A percentile compares a stretch with the other conserved stretches of the same genome.
Evolutionary conservation across 2,329 filamentous ascomycete genomes (phyloP).

Genomic region (Trematosphaeria pertusa): DNA sequence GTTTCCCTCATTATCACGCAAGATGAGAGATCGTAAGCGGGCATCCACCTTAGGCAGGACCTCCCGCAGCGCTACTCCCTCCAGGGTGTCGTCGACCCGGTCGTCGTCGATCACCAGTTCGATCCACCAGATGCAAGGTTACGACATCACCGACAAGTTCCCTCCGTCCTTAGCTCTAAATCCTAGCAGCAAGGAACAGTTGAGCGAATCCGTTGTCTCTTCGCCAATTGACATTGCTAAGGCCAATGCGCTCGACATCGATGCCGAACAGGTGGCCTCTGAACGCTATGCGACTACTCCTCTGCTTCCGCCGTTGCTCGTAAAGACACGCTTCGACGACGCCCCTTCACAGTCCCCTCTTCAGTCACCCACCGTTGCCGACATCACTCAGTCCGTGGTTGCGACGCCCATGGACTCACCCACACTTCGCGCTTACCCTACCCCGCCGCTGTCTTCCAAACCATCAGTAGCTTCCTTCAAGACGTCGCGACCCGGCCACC

Average conservation of each 20-base stretch:
- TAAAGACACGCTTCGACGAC: constrained; percentile 60
- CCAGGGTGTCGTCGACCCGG: constrained; percentile 71
- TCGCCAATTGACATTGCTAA: constrained; percentile 44
- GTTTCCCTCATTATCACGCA: constrained; percentile 61
- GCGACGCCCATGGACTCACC: constrained; percentile 58
- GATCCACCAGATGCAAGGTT: constrained; percentile 50
- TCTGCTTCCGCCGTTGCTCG: constrained; percentile 81
- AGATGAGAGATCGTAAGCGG: constrained; percentile 60
- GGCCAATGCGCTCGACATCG: constrained; percentile 56
- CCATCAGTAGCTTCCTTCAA: constrained; percentile 80
- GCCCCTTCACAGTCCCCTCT: constrained; percentile 77
- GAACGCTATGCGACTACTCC: constrained; percentile 78
- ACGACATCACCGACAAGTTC: constrained; percentile 47
- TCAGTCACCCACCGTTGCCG: constrained; percentile 79
- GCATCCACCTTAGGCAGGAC: constrained; percentile 35
- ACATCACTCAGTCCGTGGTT: constrained; percentile 56
- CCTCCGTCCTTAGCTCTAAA: constrained; percentile 31
- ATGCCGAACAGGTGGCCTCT: constrained; percentile 59
- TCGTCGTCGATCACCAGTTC: constrained; percentile 78
- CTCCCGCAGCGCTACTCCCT: constrained; percentile 54
- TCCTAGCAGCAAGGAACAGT: constrained; percentile 42
- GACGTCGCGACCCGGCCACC: constrained; percentile 49
- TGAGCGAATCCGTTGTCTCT: constrained; percentile 34
- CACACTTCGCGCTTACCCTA: constrained; percentile 58
- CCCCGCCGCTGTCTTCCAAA: constrained; percentile 78